phyloP scores from a whole-genome alignment of 208 protist species.

The Histomonas meleagridis region DNA sequence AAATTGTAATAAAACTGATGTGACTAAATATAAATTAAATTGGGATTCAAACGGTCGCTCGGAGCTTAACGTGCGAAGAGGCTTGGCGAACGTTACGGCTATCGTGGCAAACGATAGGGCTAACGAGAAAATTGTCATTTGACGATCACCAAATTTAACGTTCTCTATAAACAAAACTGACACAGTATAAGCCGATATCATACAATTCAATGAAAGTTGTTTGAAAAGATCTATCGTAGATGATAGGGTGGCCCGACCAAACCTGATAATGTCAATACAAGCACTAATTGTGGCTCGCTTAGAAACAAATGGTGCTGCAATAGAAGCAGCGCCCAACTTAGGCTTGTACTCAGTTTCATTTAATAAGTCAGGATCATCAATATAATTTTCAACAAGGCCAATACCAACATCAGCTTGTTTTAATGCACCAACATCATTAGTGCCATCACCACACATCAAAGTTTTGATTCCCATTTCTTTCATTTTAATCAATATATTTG shows the following conservation, averaged over 20 bases:
- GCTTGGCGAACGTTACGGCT: neutral
- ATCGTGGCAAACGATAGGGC: neutral
- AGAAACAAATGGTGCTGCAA: conserved; percentile 32
- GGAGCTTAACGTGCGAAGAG: neutral
- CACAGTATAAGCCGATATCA: neutral
- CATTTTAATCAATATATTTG: conserved; percentile 39
- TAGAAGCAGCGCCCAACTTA: conserved; percentile 10
- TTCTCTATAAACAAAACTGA: conserved; percentile 18
- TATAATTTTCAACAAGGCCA: conserved; percentile 40
- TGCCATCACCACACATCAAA: conserved; percentile 78
- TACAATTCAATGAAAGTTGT: neutral
- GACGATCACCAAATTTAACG: conserved; percentile 7
- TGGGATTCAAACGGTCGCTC: neutral
- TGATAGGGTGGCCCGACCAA: neutral
- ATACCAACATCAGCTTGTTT: conserved; percentile 94
- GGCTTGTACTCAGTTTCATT: neutral
- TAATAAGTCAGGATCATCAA: neutral
- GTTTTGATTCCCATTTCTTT: conserved; percentile 49
- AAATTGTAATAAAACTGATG: neutral
- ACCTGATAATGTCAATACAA: neutral
- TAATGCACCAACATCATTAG: conserved; percentile 93
- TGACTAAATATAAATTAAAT: conserved; percentile 12
- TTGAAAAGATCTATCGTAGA: conserved; percentile 15
- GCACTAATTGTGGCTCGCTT: neutral
- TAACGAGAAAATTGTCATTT: neutral